Evolutionary conservation across 805 yeast genomes (phyloP), one percentile per base, ranked within the genome.

Genomic region (Wickerhamomyces bisporus): DNA sequence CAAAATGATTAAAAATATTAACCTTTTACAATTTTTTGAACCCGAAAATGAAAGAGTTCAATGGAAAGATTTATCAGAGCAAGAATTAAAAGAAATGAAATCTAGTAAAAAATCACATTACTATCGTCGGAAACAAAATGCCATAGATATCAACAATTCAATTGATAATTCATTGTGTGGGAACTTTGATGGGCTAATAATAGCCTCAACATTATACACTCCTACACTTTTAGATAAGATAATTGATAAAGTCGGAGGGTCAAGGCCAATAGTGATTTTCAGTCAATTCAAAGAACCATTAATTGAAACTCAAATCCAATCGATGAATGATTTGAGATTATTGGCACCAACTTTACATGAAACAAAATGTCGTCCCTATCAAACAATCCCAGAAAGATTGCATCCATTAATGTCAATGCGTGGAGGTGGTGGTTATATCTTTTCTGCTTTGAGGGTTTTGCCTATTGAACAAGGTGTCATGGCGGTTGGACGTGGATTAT

Each of bases 391-490:
- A 15, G 98, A 98, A 7, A 79, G 94, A 56, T 68, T 91, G 53
- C 99, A 93, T 60, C 99, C 99, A 1, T 56, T 81, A 43, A 93
- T 93, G 99, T 86, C 97, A 0, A 79, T 82, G 71, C 73, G 86
- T 52, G 88, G 95, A 6, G 89, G 83, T 41, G 98, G 97, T 44
- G 99, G 99, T 0, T 91, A 78, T 58, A 58, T 93, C 3, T 65
- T 88, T 47, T 73, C 79, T 66, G 95, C 91, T 3, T 75, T 85
- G 13, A 70, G 85, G 34, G 97, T 93, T 0, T 64, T 78, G 37
- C 96, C 96, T 3, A 62, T 69, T 32, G 81, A 74, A 25, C 68
- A 70, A 26, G 76, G 77, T 32, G 76, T 74, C 14, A 84, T 86
- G 11, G 81, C 85, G 6, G 86, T 87, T 5, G 77, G 85, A 41